A percentile compares a stretch with the other conserved stretches of the same genome.
These are phyloP conservation scores for Ustilago trichophora DNA, from an alignment of 1,284 basidiomycete genomes.

Conservation along the genomic window DNA sequence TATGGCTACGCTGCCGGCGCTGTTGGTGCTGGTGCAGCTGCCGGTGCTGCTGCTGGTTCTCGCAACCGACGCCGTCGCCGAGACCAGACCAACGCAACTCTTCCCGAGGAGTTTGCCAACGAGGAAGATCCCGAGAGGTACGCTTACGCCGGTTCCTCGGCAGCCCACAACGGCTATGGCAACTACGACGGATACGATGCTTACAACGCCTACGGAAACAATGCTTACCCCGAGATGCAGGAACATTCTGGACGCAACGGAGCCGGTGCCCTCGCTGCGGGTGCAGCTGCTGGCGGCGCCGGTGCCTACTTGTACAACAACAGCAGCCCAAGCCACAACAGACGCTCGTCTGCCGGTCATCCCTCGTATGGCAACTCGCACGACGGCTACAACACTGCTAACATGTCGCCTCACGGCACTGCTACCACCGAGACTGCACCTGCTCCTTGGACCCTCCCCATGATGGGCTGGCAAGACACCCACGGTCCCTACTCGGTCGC, in stretches of 20 bases:
- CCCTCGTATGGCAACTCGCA: conserved; percentile 18
- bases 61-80: conserved; percentile 18
- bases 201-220: conserved; percentile 19
- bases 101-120: conserved; percentile 45
- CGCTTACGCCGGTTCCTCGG: conserved; percentile 20
- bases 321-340: conserved; percentile 10
- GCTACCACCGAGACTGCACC: conserved; percentile 14
- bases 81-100: conserved; percentile 34
- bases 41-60: conserved; percentile 21
- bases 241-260: conserved; percentile 11
- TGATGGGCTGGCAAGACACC: conserved; percentile 41
- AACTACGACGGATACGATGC: conserved; percentile 26
- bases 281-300: conserved; percentile 38
- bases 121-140: conserved; percentile 44
- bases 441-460: conserved; percentile 42
- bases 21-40: conserved; percentile 25
- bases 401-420: conserved; percentile 29
- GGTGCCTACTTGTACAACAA: conserved; percentile 30
- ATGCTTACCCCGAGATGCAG: conserved; percentile 37
- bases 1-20: conserved; percentile 19
- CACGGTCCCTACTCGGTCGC: conserved; percentile 36
- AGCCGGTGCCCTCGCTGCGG: conserved; percentile 38
- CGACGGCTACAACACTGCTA: conserved; percentile 20
- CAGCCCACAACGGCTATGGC: conserved; percentile 23
- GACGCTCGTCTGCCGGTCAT: conserved; percentile 35